phyloP scores from a whole-genome alignment of 75 land plant species.

The Cupressus sempervirens region DNA sequence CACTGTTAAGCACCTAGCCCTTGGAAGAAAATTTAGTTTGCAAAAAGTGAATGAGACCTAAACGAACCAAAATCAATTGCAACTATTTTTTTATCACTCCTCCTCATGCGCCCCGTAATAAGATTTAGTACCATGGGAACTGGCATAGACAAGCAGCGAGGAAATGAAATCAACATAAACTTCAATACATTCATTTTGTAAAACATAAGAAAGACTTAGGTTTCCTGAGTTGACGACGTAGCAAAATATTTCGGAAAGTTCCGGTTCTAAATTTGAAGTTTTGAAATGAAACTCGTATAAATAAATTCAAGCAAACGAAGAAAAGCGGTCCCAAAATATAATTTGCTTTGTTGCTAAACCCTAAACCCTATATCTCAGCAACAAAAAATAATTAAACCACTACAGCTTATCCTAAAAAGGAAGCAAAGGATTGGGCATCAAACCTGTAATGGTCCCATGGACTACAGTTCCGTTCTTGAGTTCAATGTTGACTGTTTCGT shows the following conservation, averaged over 20 bases:
- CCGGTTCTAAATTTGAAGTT: neutral
- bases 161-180: neutral
- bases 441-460: slow-evolving; percentile 24
- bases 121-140: neutral
- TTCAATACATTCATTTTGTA: neutral
- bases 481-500: slow-evolving; percentile 22
- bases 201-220: neutral
- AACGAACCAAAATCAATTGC: neutral
- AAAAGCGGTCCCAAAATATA: neutral
- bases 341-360: neutral
- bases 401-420: neutral
- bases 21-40: neutral
- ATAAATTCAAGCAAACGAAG: neutral
- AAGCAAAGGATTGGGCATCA: neutral
- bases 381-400: neutral
- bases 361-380: neutral
- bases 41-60: neutral
- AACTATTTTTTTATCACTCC: neutral
- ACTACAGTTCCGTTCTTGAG: slow-evolving; percentile 25
- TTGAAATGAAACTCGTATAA: neutral
- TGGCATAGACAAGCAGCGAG: neutral
- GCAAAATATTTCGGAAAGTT: neutral
- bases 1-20: neutral
- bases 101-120: neutral
- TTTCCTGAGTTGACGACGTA: neutral